Conservation (phyloP, 2,329 filamentous ascomycete species). For the Monosporascus sp. region DNA sequence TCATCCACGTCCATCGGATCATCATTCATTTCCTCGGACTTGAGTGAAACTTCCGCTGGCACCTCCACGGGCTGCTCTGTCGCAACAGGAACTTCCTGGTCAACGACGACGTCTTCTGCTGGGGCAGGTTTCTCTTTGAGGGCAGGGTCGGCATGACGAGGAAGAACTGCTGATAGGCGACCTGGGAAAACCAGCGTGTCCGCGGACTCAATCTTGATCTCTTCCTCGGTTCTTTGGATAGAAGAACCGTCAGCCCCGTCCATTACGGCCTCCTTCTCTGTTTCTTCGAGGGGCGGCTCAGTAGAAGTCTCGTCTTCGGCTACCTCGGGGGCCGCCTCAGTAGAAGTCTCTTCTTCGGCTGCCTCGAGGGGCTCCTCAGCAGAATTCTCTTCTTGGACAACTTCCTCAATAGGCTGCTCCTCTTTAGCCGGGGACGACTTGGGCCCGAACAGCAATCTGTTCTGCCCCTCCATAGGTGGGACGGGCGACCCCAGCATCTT, state of each 20-base stretch:
- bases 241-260: constrained; percentile 24
- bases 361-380: constrained; percentile 5
- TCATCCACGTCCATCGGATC: constrained; percentile 25
- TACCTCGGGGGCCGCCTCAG: neutral
- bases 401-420: constrained; percentile 2
- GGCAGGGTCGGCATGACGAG: constrained; percentile 35
- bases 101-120: constrained; percentile 1
- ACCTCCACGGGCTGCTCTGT: neutral
- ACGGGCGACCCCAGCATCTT: constrained; percentile 16
- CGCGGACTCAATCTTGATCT: constrained; percentile 27
- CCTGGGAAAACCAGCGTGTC: constrained; percentile 37
- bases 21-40: constrained; percentile 2
- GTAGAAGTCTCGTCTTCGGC: neutral
- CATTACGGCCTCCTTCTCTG: constrained; percentile 25
- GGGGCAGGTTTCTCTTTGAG: constrained; percentile 27
- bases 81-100: constrained; percentile 4
- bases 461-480: constrained; percentile 5
- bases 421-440: constrained; percentile 13
- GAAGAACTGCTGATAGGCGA: constrained; percentile 39
- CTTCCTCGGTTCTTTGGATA: constrained; percentile 20
- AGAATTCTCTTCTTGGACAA: neutral
- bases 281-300: neutral
- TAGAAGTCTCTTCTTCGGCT: constrained; percentile 6
- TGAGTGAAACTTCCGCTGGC: neutral
- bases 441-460: constrained; percentile 7